phyloP scores from a whole-genome alignment of 2,329 filamentous ascomycete species.

The Aspergillus sp. region DNA sequence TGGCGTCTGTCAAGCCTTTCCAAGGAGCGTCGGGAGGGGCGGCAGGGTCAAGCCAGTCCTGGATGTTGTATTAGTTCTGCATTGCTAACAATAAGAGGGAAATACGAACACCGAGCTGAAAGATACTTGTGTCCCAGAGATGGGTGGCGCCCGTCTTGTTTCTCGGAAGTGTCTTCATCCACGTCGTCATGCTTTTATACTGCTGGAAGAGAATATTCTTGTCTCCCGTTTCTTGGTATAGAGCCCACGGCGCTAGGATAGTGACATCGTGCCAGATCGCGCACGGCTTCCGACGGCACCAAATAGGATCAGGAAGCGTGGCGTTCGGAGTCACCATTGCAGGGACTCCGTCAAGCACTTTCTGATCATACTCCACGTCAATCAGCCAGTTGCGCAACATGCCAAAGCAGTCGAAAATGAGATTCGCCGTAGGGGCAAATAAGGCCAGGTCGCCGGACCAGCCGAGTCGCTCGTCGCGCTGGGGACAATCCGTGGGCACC shows the following conservation, averaged over 20 bases:
- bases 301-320: not conserved
- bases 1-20: constrained; percentile 26
- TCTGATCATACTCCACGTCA: constrained; percentile 44
- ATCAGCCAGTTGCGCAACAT: constrained; percentile 53
- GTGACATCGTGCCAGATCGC: constrained; percentile 39
- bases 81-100: too few relatives aligned
- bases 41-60: constrained; percentile 41
- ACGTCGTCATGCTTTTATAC: constrained; percentile 10
- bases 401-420: constrained; percentile 53
- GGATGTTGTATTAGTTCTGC: too few relatives aligned
- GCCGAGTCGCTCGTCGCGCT: constrained; percentile 55
- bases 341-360: not conserved
- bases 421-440: constrained; percentile 44
- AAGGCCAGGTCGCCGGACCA: constrained; percentile 54
- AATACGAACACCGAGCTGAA: constrained; percentile 25
- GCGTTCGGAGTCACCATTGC: not conserved
- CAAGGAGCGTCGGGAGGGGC: constrained; percentile 33
- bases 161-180: constrained; percentile 7
- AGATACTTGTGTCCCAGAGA: constrained; percentile 9
- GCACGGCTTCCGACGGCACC: constrained; percentile 4
- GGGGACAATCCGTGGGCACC: constrained; percentile 59
- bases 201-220: constrained; percentile 24
- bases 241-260: constrained; percentile 32
- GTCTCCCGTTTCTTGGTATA: constrained; percentile 34
- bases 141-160: constrained; percentile 1